Conservation (phyloP, 192 early-diverging fungal species). For the Chytriomyces sp. region DNA sequence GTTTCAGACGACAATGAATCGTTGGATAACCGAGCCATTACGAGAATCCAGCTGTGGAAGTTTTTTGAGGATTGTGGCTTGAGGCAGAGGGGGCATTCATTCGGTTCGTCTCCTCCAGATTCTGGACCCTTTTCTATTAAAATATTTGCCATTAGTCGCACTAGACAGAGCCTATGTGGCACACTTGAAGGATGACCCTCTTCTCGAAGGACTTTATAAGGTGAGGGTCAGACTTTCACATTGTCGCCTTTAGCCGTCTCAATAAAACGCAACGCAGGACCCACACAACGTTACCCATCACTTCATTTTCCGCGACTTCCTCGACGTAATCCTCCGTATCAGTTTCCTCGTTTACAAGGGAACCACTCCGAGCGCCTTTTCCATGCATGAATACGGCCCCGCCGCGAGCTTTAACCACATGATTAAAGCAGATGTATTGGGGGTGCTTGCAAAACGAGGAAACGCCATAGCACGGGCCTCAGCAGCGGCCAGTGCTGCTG, state of each 20-base stretch:
- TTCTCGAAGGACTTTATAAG: conserved; percentile 29
- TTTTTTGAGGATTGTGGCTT: conserved; percentile 42
- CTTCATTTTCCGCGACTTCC: conserved; percentile 54
- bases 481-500: background rate
- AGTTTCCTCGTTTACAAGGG: conserved; percentile 40
- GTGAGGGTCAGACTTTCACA: conserved; percentile 29
- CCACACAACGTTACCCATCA: conserved; percentile 42
- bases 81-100: conserved; percentile 28
- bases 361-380: conserved; percentile 19
- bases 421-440: conserved; percentile 45
- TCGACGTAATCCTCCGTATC: conserved; percentile 42
- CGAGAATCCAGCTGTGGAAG: conserved; percentile 43
- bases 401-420: conserved; percentile 39
- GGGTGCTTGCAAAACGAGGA: background rate
- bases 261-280: conserved; percentile 26
- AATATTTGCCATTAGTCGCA: conserved; percentile 25
- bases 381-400: conserved; percentile 39
- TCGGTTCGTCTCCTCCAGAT: conserved; percentile 28
- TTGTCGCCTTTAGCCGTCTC: conserved; percentile 16
- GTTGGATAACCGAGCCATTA: conserved; percentile 23
- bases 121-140: background rate
- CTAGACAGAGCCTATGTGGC: conserved; percentile 47
- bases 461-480: background rate
- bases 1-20: background rate
- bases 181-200: conserved; percentile 34